Evolutionary conservation across 2,329 filamentous ascomycete genomes (phyloP).

Genomic region (Pestalotiopsis sp.): DNA sequence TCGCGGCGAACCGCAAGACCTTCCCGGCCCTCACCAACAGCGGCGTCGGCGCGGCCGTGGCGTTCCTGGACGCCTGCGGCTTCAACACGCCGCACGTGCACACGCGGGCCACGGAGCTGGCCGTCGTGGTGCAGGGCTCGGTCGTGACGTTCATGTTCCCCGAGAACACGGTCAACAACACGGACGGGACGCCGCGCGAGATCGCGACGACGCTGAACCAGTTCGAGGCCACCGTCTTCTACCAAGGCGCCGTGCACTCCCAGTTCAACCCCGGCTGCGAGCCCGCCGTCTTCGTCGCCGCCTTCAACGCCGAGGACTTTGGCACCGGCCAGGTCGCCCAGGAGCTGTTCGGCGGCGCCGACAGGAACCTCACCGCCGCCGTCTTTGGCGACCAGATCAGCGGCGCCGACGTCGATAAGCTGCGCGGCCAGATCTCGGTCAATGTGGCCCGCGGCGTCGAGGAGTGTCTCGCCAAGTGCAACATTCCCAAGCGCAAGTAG

Average conservation of each 20-base stretch:
- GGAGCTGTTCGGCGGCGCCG: constrained; percentile 49
- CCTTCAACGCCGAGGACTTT: constrained; percentile 53
- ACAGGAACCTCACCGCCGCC: constrained; percentile 46
- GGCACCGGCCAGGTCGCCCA: constrained; percentile 54
- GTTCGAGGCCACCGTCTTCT: constrained; percentile 57
- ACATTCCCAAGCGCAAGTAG: constrained; percentile 25
- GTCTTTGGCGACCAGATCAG: constrained; percentile 48
- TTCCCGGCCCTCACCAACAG: constrained; percentile 60
- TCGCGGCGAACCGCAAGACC: constrained; percentile 56
- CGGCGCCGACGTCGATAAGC: constrained; percentile 46
- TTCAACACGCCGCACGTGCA: constrained; percentile 62
- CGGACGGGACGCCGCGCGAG: constrained; percentile 38
- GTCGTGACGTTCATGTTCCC: constrained; percentile 55
- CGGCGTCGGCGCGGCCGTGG: constrained; percentile 52
- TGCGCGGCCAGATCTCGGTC: constrained; percentile 44
- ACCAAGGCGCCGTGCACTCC: constrained; percentile 56
- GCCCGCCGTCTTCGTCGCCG: constrained; percentile 51
- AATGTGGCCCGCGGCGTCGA: constrained; percentile 57
- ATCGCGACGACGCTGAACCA: constrained; percentile 38
- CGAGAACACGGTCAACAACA: constrained; percentile 51
- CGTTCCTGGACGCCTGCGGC: constrained; percentile 53
- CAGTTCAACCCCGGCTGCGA: constrained; percentile 60
- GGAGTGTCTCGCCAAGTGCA: constrained; percentile 53
- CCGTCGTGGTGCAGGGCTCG: constrained; percentile 51
- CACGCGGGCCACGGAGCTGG: constrained; percentile 55